Conservation (phyloP, 768 basidiomycete species). For the Boletus pseudopeckii region DNA sequence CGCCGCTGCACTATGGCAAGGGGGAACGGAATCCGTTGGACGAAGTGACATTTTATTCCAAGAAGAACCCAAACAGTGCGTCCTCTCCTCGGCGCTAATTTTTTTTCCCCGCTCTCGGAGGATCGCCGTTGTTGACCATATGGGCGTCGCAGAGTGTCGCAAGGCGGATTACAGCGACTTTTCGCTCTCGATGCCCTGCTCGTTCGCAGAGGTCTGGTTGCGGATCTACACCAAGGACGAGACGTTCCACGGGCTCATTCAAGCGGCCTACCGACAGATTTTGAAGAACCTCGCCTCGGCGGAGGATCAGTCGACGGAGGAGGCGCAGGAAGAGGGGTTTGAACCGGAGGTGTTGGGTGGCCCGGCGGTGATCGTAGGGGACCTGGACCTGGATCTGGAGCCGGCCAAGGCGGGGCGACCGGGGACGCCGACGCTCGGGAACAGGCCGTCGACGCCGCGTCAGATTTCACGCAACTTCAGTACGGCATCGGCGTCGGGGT, state of each 20-base stretch:
- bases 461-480: conserved; percentile 15
- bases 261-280: conserved; percentile 59
- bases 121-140: background rate
- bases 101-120: background rate
- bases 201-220: conserved; percentile 68
- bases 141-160: conserved; percentile 36
- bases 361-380: background rate
- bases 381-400: conserved; percentile 25
- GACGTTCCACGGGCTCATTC: conserved; percentile 56
- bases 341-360: conserved; percentile 6
- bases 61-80: conserved; percentile 56
- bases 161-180: conserved; percentile 53
- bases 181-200: conserved; percentile 58
- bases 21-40: conserved; percentile 65
- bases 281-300: conserved; percentile 23
- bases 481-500: conserved; percentile 2
- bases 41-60: conserved; percentile 70
- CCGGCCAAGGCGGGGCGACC: conserved; percentile 22
- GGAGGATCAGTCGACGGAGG: background rate
- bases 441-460: conserved; percentile 32
- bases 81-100: background rate
- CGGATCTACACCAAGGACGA: conserved; percentile 68
- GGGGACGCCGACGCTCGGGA: background rate
- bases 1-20: conserved; percentile 77
- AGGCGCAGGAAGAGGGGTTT: conserved; percentile 14